Base-by-base conservation (phyloP, 2,329 filamentous ascomycete species). In the Aspergillus oerlinghausenensis region DNA sequence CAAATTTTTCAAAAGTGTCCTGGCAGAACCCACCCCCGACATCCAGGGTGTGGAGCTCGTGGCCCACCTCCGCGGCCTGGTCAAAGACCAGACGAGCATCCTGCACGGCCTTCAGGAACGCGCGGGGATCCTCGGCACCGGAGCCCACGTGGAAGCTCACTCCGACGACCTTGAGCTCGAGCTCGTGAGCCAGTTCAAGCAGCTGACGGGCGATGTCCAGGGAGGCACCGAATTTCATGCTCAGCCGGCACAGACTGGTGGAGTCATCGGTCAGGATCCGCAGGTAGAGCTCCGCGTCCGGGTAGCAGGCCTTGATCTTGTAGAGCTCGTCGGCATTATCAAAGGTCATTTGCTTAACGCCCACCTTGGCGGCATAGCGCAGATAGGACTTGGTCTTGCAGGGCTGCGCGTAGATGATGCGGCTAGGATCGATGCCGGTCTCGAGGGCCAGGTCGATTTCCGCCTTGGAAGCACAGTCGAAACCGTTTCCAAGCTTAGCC, bases 381-480 rank as follows among this genome's bases (percentile, higher is more conserved):
- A 99, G 83, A 75, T 97, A 97, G 50, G 93, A 97, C 80, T 94
- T 96, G 69, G 94, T 99, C 86, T 99, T 99, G 89, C 94, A 97
- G 55, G 94, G 94, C 79, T 99, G 94, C 51, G 94, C 94, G 72
- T 97, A 99, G 78, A 99, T 97, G 81, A 99, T 95, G 74, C 93
- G 92, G 64, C 87, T 85, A 11, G 94, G 90, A 70, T 90, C 87
- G 64, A 96, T 83, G 66, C 92, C 92, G 73, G 92, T 84, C 69
- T 83, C 82, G 54, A 97, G 82, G 60, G 97, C 89, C 75, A 92
- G 87, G 75, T 99, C 92, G 67, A 99, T 97, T 79, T 99, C 94
- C 63, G 88, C 83, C 84, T 97, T 97, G 77, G 93, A 97, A 62
- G 94, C 94, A 77, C 94, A 99, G 78, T 99, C 94, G 75, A 99